Evolutionary conservation across 139 green algal species (phyloP).

Genomic region (Trebouxia sp.): DNA sequence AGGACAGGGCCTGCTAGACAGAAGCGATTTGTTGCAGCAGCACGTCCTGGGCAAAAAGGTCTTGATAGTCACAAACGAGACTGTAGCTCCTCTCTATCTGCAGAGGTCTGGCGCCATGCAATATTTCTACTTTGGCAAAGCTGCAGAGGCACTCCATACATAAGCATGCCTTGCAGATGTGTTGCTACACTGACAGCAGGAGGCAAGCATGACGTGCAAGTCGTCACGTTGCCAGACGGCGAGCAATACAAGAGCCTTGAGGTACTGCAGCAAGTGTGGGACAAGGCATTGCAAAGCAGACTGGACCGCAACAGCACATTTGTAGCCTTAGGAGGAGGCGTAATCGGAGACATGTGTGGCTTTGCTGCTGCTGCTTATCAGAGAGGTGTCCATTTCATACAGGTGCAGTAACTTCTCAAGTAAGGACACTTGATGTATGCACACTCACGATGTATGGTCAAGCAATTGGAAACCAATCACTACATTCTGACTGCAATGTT

Average conservation of each 20-base stretch:
- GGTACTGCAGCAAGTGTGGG: conserved; percentile 71
- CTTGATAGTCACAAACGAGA: conserved; percentile 96
- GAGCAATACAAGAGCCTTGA: conserved; percentile 96
- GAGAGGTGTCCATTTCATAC: conserved; percentile 96
- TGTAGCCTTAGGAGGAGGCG: conserved; percentile 93
- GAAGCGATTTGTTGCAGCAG: conserved; percentile 71
- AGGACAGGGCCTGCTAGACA: conserved; percentile 75
- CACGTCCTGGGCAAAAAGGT: conserved; percentile 90
- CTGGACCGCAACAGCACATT: conserved; percentile 93
- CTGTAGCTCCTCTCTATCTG: conserved; percentile 91
- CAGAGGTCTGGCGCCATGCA: conserved; percentile 66
- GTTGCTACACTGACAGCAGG: conserved; percentile 45
- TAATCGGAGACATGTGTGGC: conserved; percentile 98
- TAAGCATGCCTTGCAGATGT: conserved; percentile 44
- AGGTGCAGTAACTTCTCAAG: conserved; percentile 51
- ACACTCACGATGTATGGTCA: too few relatives aligned
- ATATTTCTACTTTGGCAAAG: neutral
- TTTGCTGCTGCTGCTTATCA: conserved; percentile 97
- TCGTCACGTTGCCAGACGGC: conserved; percentile 90
- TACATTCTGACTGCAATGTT: too few relatives aligned
- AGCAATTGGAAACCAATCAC: too few relatives aligned
- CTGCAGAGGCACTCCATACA: neutral
- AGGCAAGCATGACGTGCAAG: conserved; percentile 47
- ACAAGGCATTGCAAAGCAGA: conserved; percentile 74
- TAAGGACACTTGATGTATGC: too few relatives aligned